A percentile compares a stretch with the other conserved stretches of the same genome.
Evolutionary conservation across 176 grass and related monocot genomes (phyloP).

Genomic region (Rhynchospora breviuscula): DNA sequence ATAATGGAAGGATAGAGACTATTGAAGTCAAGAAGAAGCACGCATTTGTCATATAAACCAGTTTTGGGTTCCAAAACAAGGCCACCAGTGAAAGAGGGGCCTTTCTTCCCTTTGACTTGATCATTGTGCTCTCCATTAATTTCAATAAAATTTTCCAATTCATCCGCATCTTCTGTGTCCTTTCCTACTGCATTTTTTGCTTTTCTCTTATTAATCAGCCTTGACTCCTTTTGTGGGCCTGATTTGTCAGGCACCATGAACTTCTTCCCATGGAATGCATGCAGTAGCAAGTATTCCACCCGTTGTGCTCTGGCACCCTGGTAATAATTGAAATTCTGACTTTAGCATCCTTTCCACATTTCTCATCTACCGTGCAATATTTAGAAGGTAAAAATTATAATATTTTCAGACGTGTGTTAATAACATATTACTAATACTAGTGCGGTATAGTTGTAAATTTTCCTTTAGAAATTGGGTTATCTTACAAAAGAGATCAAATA

Average conservation of each 20-base stretch:
- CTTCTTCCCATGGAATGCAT: conserved; percentile 92
- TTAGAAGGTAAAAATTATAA: neutral
- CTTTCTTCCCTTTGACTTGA: conserved; percentile 74
- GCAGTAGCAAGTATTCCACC: conserved; percentile 88
- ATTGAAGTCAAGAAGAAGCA: conserved; percentile 94
- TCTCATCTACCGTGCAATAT: neutral
- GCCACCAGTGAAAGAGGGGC: conserved; percentile 83
- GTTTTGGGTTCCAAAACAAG: conserved; percentile 99
- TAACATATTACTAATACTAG: conserved; percentile 17
- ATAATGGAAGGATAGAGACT: conserved; percentile 99
- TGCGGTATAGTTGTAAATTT: neutral
- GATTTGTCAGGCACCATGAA: conserved; percentile 88
- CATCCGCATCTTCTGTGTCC: conserved; percentile 33
- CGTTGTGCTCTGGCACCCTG: conserved; percentile 96
- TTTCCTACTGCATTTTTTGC: conserved; percentile 45
- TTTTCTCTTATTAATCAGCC: conserved; percentile 62
- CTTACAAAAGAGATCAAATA: neutral
- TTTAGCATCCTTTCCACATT: neutral
- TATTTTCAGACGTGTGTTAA: neutral
- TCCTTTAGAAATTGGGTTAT: neutral
- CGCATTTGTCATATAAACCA: conserved; percentile 94
- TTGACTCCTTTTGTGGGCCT: conserved; percentile 42
- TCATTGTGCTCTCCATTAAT: conserved; percentile 48
- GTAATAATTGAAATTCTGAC: conserved; percentile 18
- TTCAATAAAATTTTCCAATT: conserved; percentile 20